Conservation (phyloP, 2,329 filamentous ascomycete genomes). For the Clathrospora elynae region DNA sequence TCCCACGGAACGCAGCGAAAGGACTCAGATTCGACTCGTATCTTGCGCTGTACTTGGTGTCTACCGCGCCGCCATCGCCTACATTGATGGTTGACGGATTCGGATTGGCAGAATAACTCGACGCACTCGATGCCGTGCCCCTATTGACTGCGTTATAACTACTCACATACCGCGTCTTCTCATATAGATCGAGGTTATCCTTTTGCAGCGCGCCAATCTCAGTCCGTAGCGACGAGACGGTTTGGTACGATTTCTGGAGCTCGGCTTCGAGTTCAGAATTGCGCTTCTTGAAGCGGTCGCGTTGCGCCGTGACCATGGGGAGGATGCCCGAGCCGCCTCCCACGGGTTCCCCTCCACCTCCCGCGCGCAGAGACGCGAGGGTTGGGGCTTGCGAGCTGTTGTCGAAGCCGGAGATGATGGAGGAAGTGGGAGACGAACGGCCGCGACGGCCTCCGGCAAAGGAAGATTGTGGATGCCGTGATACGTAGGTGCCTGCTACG, state of each 20-base stretch:
- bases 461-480: slow-evolving; percentile 72
- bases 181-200: slow-evolving; percentile 94
- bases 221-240: slow-evolving; percentile 82
- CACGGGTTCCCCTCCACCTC: slow-evolving; percentile 65
- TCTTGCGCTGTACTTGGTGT: slow-evolving; percentile 81
- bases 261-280: slow-evolving; percentile 90
- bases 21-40: slow-evolving; percentile 96
- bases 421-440: slow-evolving; percentile 88
- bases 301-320: slow-evolving; percentile 97
- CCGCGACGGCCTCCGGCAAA: slow-evolving; percentile 60
- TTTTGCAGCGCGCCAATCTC: slow-evolving; percentile 92
- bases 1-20: slow-evolving; percentile 92
- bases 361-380: slow-evolving; percentile 63
- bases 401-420: slow-evolving; percentile 97
- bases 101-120: slow-evolving; percentile 66
- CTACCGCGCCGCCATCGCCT: slow-evolving; percentile 43
- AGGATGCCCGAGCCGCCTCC: slow-evolving; percentile 85
- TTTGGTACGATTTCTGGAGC: slow-evolving; percentile 80
- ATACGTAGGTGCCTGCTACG: slow-evolving; percentile 87
- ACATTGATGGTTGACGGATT: slow-evolving; percentile 76
- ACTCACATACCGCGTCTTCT: slow-evolving; percentile 95
- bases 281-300: slow-evolving; percentile 97
- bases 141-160: slow-evolving; percentile 86
- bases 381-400: slow-evolving; percentile 43
- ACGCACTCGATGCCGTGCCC: slow-evolving; percentile 62